Percentiles rank a stretch among this genome's conserved stretches.
phyloP scores from a whole-genome alignment of 108 stramenopile species.

The Nitzschia sp. region DNA sequence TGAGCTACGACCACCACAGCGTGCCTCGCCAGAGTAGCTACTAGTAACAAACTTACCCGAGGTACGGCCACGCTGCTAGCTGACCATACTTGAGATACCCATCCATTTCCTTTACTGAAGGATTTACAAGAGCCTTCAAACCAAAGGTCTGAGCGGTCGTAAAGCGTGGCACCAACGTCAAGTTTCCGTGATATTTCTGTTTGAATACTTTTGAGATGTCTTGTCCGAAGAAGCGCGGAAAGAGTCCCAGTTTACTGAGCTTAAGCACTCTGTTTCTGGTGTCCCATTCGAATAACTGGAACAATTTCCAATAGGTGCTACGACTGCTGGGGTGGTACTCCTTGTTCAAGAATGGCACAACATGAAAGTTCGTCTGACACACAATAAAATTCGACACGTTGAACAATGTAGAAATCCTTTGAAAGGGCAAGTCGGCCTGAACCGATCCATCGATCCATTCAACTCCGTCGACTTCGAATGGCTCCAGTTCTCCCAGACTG shows the following conservation, averaged over 20 bases:
- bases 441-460: conserved; percentile 95
- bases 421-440: conserved; percentile 93
- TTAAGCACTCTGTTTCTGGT: conserved; percentile 79
- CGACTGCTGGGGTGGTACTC: conserved; percentile 76
- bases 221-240: conserved; percentile 91
- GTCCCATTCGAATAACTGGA: conserved; percentile 88
- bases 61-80: conserved; percentile 85
- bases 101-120: conserved; percentile 84
- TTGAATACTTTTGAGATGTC: conserved; percentile 90
- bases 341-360: conserved; percentile 88
- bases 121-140: conserved; percentile 79
- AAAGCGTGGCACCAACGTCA: conserved; percentile 84
- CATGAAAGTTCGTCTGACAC: conserved; percentile 93
- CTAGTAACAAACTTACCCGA: conserved; percentile 53
- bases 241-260: conserved; percentile 80
- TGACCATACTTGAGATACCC: conserved; percentile 85
- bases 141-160: conserved; percentile 86
- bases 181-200: conserved; percentile 91
- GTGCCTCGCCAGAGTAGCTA: no score
- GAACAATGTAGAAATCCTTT: conserved; percentile 89
- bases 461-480: conserved; percentile 94
- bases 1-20: not conserved
- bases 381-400: conserved; percentile 90
- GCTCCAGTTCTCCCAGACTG: conserved; percentile 71
- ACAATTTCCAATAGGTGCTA: conserved; percentile 75